These are phyloP conservation scores for Suillus fuscotomentosus DNA, from an alignment of 768 basidiomycete species.

Conservation along the genomic window DNA sequence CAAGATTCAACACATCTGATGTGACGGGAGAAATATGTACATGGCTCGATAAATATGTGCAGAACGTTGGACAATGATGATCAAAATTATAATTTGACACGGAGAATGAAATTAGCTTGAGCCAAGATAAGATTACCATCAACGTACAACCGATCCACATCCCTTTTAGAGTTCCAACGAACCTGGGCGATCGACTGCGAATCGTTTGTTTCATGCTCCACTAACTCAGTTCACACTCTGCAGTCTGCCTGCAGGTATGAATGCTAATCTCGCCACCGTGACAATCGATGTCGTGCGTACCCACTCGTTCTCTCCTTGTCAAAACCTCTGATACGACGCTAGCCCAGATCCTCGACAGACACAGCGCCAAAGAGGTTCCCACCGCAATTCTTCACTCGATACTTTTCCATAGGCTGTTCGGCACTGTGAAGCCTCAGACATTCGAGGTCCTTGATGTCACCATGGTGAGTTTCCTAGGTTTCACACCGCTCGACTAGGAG, in stretches of 20 bases:
- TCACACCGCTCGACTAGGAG: not conserved
- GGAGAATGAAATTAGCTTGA: not conserved
- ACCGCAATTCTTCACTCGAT: conserved; percentile 78
- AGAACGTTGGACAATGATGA: not conserved
- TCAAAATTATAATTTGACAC: not conserved
- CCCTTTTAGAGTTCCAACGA: conserved; percentile 2
- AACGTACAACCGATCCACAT: not conserved
- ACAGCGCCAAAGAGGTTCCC: conserved; percentile 70
- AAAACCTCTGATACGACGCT: not conserved
- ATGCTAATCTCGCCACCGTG: conserved; percentile 23
- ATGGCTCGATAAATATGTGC: not conserved
- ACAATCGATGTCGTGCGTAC: conserved; percentile 30
- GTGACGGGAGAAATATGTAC: not conserved
- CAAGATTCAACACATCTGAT: not conserved
- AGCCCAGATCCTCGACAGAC: conserved; percentile 68
- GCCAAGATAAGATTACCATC: not conserved
- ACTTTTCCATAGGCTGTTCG: conserved; percentile 81
- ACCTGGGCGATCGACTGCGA: not conserved
- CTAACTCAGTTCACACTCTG: not conserved
- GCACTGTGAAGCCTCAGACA: conserved; percentile 70
- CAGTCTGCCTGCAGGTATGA: conserved; percentile 18
- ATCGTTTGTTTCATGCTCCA: not conserved
- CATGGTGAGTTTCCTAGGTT: conserved; percentile 53
- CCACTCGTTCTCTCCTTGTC: too few relatives aligned
- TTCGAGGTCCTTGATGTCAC: conserved; percentile 84